phyloP scores from a whole-genome alignment of 202 grass and related monocot species.

The Carex arenaria region DNA sequence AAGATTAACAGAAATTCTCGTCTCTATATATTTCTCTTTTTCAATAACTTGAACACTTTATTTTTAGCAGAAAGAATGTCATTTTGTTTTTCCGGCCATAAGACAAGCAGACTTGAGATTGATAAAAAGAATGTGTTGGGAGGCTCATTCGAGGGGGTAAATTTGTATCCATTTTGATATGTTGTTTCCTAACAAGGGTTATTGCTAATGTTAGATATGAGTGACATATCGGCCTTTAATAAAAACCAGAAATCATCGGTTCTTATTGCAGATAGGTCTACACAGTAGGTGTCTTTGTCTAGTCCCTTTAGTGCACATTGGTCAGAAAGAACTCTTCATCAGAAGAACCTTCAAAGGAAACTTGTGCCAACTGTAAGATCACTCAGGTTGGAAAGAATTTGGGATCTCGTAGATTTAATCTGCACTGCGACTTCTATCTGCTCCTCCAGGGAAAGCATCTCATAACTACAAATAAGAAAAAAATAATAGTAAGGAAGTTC shows the following conservation, averaged over 20 bases:
- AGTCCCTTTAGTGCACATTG: conserved; percentile 9
- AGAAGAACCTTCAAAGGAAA: conserved; percentile 49
- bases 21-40: neutral
- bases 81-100: neutral
- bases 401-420: conserved; percentile 69
- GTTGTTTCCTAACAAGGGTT: conserved; percentile 3
- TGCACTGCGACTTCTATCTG: conserved; percentile 79
- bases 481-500: too few relatives aligned
- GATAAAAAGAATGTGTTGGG: neutral
- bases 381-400: conserved; percentile 77
- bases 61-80: neutral
- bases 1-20: neutral
- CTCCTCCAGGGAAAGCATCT: conserved; percentile 80
- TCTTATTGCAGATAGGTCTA: neutral
- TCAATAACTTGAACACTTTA: neutral
- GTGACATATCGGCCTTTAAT: neutral
- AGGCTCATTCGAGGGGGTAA: neutral
- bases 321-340: neutral
- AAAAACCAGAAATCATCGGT: neutral
- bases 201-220: conserved; percentile 5
- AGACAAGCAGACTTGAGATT: neutral
- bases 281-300: neutral
- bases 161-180: neutral
- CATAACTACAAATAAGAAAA: conserved; percentile 50
- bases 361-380: conserved; percentile 79